phyloP scores from a whole-genome alignment of 148 eudicot genomes.

The Spergularia bocconei region DNA sequence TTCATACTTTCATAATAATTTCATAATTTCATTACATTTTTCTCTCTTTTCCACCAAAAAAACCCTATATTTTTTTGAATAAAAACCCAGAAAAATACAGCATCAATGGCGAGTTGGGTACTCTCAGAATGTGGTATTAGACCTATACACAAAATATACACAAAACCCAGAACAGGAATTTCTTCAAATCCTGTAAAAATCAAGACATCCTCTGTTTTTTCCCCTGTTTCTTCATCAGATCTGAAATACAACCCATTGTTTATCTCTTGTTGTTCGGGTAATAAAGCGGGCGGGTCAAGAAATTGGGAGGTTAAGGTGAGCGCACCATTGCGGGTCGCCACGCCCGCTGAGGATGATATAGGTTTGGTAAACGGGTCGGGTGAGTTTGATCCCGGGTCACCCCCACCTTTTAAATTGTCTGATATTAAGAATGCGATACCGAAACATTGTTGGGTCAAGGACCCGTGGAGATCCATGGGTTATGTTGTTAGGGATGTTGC shows the following conservation, averaged over 20 bases:
- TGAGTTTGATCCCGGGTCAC: conserved; percentile 50
- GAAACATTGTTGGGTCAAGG: conserved; percentile 76
- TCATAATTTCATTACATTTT: background rate
- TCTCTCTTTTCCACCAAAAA: conserved; percentile 7
- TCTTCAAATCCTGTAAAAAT: conserved; percentile 31
- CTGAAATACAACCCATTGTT: conserved; percentile 23
- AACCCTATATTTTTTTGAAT: background rate
- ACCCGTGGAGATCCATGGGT: conserved; percentile 72
- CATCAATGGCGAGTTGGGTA: conserved; percentile 72
- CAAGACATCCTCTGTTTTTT: conserved; percentile 13
- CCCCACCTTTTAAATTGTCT: conserved; percentile 57
- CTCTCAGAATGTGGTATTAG: conserved; percentile 76
- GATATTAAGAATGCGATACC: conserved; percentile 65
- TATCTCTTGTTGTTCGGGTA: conserved; percentile 10
- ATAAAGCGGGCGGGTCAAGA: conserved; percentile 11
- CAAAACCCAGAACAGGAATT: conserved; percentile 42
- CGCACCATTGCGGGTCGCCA: conserved; percentile 44
- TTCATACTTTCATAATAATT: background rate
- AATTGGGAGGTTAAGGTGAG: conserved; percentile 62
- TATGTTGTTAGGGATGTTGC: conserved; percentile 70
- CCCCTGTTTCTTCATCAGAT: conserved; percentile 28
- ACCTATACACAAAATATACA: conserved; percentile 52
- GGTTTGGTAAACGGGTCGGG: conserved; percentile 6
- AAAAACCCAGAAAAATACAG: background rate
- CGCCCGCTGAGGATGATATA: conserved; percentile 24